Evolutionary conservation across 306 rosid species (phyloP), one percentile per base, ranked within the genome.

Genomic region (Begonia loranthoides): DNA sequence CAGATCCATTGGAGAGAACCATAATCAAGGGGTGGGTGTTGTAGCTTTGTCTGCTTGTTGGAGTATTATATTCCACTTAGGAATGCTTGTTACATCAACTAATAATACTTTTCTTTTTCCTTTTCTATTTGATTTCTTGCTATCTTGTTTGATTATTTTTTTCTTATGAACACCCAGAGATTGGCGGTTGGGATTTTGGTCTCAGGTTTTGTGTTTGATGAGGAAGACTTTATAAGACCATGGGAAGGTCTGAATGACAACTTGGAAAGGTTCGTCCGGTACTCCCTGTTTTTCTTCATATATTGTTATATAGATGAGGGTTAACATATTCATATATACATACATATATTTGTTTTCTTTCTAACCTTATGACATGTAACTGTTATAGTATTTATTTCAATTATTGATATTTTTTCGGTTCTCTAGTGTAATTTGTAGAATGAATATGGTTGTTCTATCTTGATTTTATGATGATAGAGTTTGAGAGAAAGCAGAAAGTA

Each of bases 171-270:
- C 55, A 46, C 66, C 64, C 94, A 89, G 94, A 76, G 72, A 66
- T 80, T 89, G 44, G 85, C 90, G 22, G 95, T 89, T 54, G 92
- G 70, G 68, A 85, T 89, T 67, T 66, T 71, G 63, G 66, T 89
- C 67, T 82, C 97, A 4, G 97, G 97, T 60, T 76, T 82, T 66
- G 90, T 74, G 45, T 85, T 89, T 51, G 57, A 73, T 46, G 76
- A 73, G 80, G 70, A 72, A 48, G 97, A 89, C 76, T 89, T 89
- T 54, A 2, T 78, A 51, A 73, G 60, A 73, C 94, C 97, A 49
- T 89, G 97, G 97, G 94, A 79, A 58, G 90, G 81, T 52, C 66
- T 59, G 17, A 46, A 33, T 45, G 73, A 61, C 66, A 82, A 82
- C 66, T 67, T 66, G 62, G 95, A 89, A 68, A 82, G 97, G 97